A percentile compares a stretch with the other conserved stretches of the same genome.
These are phyloP conservation scores for Physaria fendleri DNA, from an alignment of 345 rosid species.

Conservation along the genomic window DNA sequence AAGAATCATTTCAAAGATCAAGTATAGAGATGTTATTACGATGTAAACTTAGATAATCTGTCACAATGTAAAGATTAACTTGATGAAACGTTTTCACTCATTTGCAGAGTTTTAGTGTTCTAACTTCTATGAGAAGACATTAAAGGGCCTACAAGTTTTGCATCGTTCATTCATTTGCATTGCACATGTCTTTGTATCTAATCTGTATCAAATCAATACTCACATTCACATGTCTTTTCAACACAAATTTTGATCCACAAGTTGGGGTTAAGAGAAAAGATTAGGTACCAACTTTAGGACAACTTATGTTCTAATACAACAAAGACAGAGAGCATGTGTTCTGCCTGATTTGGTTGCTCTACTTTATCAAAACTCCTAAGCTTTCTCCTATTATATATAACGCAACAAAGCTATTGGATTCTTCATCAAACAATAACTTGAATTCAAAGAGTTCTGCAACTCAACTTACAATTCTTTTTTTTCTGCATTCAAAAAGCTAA, in stretches of 20 bases:
- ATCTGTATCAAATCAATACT: background rate
- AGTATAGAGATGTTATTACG: too few relatives aligned
- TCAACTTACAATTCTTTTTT: background rate
- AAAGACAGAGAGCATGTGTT: background rate
- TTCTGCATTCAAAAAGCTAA: background rate
- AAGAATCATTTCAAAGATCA: too few relatives aligned
- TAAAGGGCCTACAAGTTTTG: constrained; percentile 2
- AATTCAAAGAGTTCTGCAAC: background rate
- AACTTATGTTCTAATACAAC: background rate
- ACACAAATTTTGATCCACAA: background rate
- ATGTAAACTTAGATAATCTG: too few relatives aligned
- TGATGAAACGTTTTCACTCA: background rate
- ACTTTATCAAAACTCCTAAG: background rate
- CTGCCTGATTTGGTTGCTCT: background rate
- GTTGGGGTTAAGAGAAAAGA: background rate
- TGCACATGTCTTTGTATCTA: background rate
- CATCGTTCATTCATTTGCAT: background rate
- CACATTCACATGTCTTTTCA: constrained; percentile 4
- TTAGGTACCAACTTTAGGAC: background rate
- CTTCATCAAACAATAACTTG: background rate
- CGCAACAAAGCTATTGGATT: background rate
- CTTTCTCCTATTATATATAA: too few relatives aligned
- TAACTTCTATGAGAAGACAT: background rate
- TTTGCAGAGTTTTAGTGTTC: background rate
- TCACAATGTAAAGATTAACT: too few relatives aligned